Percentiles rank a stretch among this genome's conserved stretches.
These are phyloP conservation scores for Cystoderma amianthinum DNA, from an alignment of 768 basidiomycete genomes.

Conservation along the genomic window DNA sequence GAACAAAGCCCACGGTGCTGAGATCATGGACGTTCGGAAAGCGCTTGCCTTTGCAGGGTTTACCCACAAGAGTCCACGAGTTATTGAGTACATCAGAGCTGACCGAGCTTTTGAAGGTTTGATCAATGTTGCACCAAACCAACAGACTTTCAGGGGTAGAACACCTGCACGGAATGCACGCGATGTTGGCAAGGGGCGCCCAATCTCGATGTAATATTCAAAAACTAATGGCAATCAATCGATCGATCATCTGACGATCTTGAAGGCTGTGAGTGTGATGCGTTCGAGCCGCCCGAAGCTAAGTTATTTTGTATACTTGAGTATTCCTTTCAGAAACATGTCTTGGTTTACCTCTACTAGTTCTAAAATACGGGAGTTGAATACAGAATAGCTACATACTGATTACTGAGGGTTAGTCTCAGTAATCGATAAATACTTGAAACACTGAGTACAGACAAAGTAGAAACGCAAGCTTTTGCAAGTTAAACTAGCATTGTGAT, in stretches of 20 bases:
- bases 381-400: too few relatives aligned
- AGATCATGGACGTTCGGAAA: conserved; percentile 88
- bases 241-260: conserved; percentile 18
- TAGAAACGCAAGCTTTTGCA: too few relatives aligned
- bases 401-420: too few relatives aligned
- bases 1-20: conserved; percentile 78
- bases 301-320: too few relatives aligned
- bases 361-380: too few relatives aligned
- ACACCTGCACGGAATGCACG: conserved; percentile 54
- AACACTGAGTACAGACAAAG: too few relatives aligned
- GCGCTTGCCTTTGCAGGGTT: conserved; percentile 87
- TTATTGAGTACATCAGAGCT: conserved; percentile 67
- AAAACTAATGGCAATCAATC: conserved; percentile 6
- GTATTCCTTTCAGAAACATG: too few relatives aligned
- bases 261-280: too few relatives aligned
- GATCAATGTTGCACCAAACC: conserved; percentile 9
- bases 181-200: conserved; percentile 65
- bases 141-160: conserved; percentile 54
- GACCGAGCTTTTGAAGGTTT: conserved; percentile 57
- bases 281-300: too few relatives aligned
- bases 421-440: too few relatives aligned
- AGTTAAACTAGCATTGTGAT: too few relatives aligned
- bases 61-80: conserved; percentile 84
- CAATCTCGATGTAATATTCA: conserved; percentile 69
- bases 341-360: too few relatives aligned